Evolutionary conservation across 139 green algal genomes (phyloP).

Genomic region (Mesotaenium endlicherianum): DNA sequence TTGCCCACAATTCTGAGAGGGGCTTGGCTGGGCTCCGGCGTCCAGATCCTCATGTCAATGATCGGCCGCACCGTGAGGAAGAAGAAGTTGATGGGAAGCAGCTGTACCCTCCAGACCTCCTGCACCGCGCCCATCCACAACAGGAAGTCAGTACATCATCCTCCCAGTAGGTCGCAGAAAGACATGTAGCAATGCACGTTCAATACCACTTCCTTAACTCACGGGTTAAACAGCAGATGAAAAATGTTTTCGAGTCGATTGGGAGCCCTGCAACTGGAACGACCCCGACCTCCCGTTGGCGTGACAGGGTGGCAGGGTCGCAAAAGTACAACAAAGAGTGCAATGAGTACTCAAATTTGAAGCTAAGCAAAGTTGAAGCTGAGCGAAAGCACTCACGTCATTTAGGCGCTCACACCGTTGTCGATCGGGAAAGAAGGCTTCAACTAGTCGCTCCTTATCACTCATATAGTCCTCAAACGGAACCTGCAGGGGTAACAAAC

Average conservation of each 20-base stretch:
- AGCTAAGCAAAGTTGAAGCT: no score
- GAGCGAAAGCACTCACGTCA: not conserved
- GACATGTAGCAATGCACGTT: not conserved
- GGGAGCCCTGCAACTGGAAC: not conserved
- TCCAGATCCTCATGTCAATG: constrained; percentile 18
- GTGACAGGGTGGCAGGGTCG: not conserved
- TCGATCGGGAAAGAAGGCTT: not conserved
- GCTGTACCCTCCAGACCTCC: not conserved
- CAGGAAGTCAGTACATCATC: not conserved
- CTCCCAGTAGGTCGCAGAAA: not conserved
- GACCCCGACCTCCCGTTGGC: not conserved
- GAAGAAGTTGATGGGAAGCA: constrained; percentile 34
- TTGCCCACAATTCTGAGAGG: no score
- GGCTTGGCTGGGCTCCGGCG: no score
- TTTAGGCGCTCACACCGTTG: not conserved
- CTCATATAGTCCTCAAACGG: not conserved
- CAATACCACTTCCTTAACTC: not conserved
- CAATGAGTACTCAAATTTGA: no score
- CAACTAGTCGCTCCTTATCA: not conserved
- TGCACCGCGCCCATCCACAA: not conserved
- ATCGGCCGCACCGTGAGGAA: constrained; percentile 17
- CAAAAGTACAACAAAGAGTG: not conserved
- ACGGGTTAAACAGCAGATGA: not conserved
- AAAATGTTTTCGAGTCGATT: not conserved
- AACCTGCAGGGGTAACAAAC: no score